Conservation (phyloP, 148 eudicot species). For the Chenopodium suecicum region DNA sequence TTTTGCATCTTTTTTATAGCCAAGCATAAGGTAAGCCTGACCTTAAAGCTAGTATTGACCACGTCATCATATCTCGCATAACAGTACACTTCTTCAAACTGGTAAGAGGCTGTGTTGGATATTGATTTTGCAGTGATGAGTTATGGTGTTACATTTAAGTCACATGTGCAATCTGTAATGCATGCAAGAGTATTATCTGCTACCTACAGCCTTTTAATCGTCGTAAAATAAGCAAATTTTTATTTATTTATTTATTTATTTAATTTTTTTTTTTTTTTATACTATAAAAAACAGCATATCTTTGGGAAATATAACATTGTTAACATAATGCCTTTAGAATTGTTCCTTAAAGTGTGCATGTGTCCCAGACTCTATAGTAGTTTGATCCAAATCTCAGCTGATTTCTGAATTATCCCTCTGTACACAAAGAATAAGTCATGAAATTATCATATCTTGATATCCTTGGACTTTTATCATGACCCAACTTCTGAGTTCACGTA, state of each 20-base stretch:
- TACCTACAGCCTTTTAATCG: background rate
- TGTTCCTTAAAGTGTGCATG: background rate
- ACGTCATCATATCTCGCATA: background rate
- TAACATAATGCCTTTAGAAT: too few relatives aligned
- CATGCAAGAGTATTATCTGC: background rate
- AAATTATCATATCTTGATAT: background rate
- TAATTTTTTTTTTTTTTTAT: too few relatives aligned
- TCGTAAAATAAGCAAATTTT: background rate
- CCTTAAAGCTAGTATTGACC: background rate
- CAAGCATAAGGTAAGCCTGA: too few relatives aligned
- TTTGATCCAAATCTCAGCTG: background rate
- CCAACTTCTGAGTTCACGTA: background rate
- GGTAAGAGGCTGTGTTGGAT: background rate
- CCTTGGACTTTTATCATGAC: background rate
- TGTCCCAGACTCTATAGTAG: background rate
- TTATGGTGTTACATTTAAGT: background rate
- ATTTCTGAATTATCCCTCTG: background rate
- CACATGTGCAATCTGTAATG: background rate
- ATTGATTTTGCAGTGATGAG: background rate
- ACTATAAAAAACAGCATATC: too few relatives aligned
- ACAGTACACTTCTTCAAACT: background rate
- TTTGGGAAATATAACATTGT: too few relatives aligned
- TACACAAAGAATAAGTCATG: background rate
- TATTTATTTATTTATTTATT: too few relatives aligned
- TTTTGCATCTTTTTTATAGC: too few relatives aligned